Evolutionary conservation across 2,329 filamentous ascomycete species (phyloP).

Genomic region (Coleophoma cylindrospora): DNA sequence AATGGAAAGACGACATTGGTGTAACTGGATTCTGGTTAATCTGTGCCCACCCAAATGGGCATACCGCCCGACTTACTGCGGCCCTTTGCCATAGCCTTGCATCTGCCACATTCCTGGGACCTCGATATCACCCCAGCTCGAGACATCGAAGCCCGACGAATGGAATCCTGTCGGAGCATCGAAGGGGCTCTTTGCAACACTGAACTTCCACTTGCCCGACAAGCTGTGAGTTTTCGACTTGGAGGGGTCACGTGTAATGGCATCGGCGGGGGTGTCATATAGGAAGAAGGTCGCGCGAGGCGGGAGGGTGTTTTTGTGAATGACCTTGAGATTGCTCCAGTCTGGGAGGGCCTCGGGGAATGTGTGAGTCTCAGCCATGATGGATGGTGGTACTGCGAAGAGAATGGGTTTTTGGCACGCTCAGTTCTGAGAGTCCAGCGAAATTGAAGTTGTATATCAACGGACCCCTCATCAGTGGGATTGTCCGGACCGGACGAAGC

Average conservation of each 20-base stretch:
- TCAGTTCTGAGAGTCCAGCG: too few species aligned
- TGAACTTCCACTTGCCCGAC: constrained; percentile 24
- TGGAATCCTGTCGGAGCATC: constrained; percentile 18
- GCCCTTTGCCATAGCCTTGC: constrained; percentile 48
- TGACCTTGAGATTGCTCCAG: constrained; percentile 55
- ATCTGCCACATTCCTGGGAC: constrained; percentile 53
- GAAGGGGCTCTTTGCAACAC: constrained; percentile 19
- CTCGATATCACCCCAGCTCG: constrained; percentile 39
- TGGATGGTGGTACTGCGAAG: neutral
- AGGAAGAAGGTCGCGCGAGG: constrained; percentile 52
- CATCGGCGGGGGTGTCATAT: constrained; percentile 42
- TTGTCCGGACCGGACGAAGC: too few species aligned
- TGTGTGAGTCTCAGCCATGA: constrained; percentile 11
- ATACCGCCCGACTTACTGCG: constrained; percentile 11
- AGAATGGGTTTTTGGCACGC: neutral
- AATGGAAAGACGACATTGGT: constrained; percentile 51
- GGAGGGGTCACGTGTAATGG: constrained; percentile 35
- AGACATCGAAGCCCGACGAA: constrained; percentile 18
- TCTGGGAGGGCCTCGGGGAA: constrained; percentile 38
- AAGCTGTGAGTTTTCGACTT: constrained; percentile 31
- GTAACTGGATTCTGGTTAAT: constrained; percentile 30
- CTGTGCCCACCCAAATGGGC: neutral
- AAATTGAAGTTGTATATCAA: too few species aligned
- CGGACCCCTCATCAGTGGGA: too few species aligned
- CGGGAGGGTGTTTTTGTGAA: constrained; percentile 55